Conservation (phyloP, 2,329 filamentous ascomycete genomes). For the Colletotrichum aenigma region DNA sequence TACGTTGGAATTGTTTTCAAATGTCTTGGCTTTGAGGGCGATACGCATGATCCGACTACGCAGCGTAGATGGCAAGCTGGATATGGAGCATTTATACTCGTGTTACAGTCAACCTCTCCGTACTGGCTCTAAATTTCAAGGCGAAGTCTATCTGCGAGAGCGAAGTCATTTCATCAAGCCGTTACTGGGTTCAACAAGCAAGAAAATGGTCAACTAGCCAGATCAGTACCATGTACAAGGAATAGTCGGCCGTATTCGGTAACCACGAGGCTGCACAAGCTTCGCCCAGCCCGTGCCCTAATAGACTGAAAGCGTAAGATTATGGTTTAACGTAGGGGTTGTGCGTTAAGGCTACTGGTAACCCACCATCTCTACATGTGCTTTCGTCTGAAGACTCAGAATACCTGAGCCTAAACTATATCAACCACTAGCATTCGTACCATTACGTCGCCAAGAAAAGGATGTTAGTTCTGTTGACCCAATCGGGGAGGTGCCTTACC, state of each 20-base stretch:
- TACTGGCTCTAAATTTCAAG: background rate
- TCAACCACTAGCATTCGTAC: background rate
- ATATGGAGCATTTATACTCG: background rate
- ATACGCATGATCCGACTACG: rapidly evolving
- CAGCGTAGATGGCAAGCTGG: no score
- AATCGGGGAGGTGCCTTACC: background rate
- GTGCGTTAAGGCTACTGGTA: background rate
- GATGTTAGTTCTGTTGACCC: background rate
- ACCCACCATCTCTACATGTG: background rate
- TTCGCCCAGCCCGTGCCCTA: background rate
- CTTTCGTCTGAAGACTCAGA: background rate
- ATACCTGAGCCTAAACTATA: background rate
- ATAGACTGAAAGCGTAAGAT: background rate
- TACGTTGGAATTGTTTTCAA: background rate
- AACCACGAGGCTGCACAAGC: background rate
- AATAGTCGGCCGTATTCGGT: background rate
- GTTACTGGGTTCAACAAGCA: background rate
- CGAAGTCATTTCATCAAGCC: background rate
- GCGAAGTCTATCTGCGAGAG: background rate
- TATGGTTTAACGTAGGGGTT: background rate
- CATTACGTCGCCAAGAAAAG: background rate
- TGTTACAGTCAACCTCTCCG: background rate
- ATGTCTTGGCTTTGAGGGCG: background rate
- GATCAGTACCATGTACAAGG: background rate
- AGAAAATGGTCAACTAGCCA: background rate